phyloP scores from a whole-genome alignment of 257 asterid genomes.

The Solanum piurae region DNA sequence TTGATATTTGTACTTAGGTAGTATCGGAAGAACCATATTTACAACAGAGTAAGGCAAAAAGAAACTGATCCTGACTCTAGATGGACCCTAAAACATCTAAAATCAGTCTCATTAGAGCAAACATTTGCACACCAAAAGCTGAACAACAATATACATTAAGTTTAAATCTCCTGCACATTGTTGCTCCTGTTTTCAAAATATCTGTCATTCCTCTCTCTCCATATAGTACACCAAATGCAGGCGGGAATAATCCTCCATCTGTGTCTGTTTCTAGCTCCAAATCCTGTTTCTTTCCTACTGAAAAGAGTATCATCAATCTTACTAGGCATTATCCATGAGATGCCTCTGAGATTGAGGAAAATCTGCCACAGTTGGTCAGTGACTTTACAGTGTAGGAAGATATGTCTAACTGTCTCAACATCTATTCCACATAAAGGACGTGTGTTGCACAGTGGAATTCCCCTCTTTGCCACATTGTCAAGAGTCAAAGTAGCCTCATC shows the following conservation, averaged over 20 bases:
- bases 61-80: background rate
- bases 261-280: background rate
- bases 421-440: background rate
- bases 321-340: background rate
- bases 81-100: background rate
- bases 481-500: background rate
- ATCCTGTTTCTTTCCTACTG: background rate
- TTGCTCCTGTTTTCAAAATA: background rate
- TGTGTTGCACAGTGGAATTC: background rate
- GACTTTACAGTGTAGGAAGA: background rate
- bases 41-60: background rate
- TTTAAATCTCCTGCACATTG: background rate
- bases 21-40: background rate
- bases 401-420: background rate
- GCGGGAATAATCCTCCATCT: background rate
- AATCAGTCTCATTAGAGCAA: background rate
- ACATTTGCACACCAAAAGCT: too few relatives aligned
- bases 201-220: background rate
- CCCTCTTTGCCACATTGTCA: background rate
- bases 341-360: background rate
- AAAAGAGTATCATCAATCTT: background rate
- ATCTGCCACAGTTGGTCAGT: background rate
- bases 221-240: background rate
- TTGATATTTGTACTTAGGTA: background rate
- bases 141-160: background rate